phyloP scores from a whole-genome alignment of 768 basidiomycete species.

The Cystofilobasidium capitatum region DNA sequence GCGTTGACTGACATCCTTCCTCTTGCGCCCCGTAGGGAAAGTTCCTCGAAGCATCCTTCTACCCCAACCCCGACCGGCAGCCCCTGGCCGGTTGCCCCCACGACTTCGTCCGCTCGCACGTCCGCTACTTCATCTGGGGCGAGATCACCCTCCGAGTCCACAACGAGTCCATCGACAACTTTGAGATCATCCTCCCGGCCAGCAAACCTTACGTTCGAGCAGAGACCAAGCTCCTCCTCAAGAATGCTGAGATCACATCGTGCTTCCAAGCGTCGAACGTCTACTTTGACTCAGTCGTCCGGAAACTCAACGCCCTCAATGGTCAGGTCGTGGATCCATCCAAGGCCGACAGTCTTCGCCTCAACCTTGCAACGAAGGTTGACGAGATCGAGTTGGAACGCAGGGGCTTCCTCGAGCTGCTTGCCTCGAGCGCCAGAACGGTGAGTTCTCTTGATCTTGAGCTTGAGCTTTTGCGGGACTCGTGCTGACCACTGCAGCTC shows the following conservation, averaged over 20 bases:
- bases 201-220: slow-evolving; percentile 74
- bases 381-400: slow-evolving; percentile 55
- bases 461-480: background rate
- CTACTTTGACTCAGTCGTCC: slow-evolving; percentile 44
- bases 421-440: slow-evolving; percentile 70
- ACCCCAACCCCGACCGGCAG: slow-evolving; percentile 73
- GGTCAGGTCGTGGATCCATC: slow-evolving; percentile 36
- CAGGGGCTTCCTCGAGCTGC: slow-evolving; percentile 54
- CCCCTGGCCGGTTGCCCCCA: slow-evolving; percentile 85
- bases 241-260: slow-evolving; percentile 78
- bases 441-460: slow-evolving; percentile 31
- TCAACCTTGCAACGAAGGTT: slow-evolving; percentile 47
- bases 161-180: slow-evolving; percentile 66
- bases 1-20: slow-evolving; percentile 41
- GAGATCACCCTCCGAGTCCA: slow-evolving; percentile 56
- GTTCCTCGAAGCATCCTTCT: slow-evolving; percentile 91
- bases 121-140: slow-evolving; percentile 75
- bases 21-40: slow-evolving; percentile 82
- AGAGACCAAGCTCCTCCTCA: slow-evolving; percentile 77
- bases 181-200: slow-evolving; percentile 82
- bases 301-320: slow-evolving; percentile 38
- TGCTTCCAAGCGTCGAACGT: slow-evolving; percentile 58
- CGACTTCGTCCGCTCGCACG: slow-evolving; percentile 86
- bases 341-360: slow-evolving; percentile 33
- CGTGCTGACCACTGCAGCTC: background rate